Evolutionary conservation across 1,284 basidiomycete species (phyloP), one percentile per base, ranked within the genome.

Genomic region (Melanopsichium pennsylvanicum): DNA sequence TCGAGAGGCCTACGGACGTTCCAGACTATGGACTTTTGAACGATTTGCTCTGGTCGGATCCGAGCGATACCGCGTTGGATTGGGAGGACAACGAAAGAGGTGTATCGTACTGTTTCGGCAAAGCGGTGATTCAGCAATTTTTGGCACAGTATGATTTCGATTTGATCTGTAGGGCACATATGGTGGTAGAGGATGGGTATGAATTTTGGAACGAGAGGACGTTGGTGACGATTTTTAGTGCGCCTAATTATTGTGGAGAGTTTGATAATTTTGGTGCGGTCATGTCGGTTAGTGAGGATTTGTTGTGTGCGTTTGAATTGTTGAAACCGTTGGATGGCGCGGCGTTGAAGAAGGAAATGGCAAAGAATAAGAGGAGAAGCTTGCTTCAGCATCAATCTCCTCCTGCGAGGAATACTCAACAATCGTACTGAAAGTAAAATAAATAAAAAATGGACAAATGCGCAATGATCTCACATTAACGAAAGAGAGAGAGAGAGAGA

Each of bases 21-120:
- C 96, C 96, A n/a, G 96, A 98, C 84, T 98, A 93, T 79, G 96
- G 96, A 19, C 86, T 99, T 33, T 86, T 99, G 57, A 98, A 98
- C 79, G 96, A 99, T 83, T 85, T 99, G 29, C 85, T 99, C 45
- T 99, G 96, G 96, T 95, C 91, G 23, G 96, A 99, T 84, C 96
- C 96, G 19, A 93, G 91, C 35, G 96, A 99, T 82, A 97, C 94
- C 15, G 95, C 96, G 12, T 82, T 92, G 34, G 96, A 98, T 80
- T 99, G 96, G 96, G 96, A 98, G 84, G 96, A 99, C 83, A 99
- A 98, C 82, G 96, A 99, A 82, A 86, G 96, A 58, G 96, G 96
- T n/a, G 96, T 99, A 52, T 96, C 93, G 80, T 98, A 96, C 85
- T 98, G 96, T 83, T 99, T 97, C 79, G 96, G 96, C 41, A 97